These are phyloP conservation scores for Cordia subcordata DNA, from an alignment of 257 asterid genomes.

Conservation along the genomic window DNA sequence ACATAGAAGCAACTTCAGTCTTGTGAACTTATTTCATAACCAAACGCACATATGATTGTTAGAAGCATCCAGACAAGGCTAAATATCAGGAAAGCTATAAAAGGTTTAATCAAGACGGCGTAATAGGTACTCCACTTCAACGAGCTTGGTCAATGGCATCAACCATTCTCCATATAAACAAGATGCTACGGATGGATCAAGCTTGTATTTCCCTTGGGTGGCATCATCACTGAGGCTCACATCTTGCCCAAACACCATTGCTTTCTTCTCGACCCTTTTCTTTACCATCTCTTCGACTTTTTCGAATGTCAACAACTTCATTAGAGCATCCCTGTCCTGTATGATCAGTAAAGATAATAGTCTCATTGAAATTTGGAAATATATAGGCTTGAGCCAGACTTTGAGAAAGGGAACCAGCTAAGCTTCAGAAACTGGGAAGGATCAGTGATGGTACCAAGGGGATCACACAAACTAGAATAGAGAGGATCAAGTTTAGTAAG, in stretches of 20 bases:
- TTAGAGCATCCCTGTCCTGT: conserved; percentile 71
- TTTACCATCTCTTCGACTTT: conserved; percentile 68
- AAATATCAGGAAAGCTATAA: too few relatives aligned
- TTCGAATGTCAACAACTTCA: conserved; percentile 64
- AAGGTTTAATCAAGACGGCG: conserved; percentile 44
- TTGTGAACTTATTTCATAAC: too few relatives aligned
- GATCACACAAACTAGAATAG: too few relatives aligned
- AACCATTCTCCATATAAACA: conserved; percentile 65
- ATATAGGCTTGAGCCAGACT: too few relatives aligned
- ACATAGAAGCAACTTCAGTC: too few relatives aligned
- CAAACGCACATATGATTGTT: too few relatives aligned
- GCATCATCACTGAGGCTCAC: conserved; percentile 35
- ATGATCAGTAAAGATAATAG: not conserved
- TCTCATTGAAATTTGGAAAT: not conserved
- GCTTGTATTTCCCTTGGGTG: conserved; percentile 40
- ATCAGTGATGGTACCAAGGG: too few relatives aligned
- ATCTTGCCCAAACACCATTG: conserved; percentile 59
- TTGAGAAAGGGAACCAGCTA: too few relatives aligned
- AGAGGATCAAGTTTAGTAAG: too few relatives aligned
- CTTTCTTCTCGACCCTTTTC: conserved; percentile 80
- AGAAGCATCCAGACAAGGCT: too few relatives aligned
- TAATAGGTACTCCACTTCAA: conserved; percentile 80
- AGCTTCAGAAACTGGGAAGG: too few relatives aligned
- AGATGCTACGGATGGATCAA: conserved; percentile 52
- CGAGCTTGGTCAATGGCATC: conserved; percentile 77